Evolutionary conservation across 495 filamentous ascomycete genomes (phyloP), one percentile per base, ranked within the genome.

Genomic region (Bacidia gigantensis): DNA sequence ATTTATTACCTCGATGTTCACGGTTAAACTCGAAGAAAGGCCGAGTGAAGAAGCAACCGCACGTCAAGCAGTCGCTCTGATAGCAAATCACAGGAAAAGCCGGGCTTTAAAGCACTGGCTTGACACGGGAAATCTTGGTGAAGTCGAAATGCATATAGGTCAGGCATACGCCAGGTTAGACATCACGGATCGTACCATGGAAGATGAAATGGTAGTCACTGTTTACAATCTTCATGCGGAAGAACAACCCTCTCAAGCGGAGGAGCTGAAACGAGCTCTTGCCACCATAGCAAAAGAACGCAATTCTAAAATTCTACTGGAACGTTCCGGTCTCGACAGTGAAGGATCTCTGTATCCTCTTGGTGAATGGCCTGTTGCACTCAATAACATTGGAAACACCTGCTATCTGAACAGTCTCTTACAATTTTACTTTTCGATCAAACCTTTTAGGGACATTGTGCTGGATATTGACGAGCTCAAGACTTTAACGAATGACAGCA

Each of bases 391-490:
- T 55, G 88, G 90, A 40, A 96, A 96, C 57, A 99, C 92, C 0
- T 99, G 92, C 65, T 99, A 99, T 59, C 76, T 99, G 38, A 97
- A 97, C 68, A 97, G 92, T 64, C 74, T 99, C 26, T 68, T 99
- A 11, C 92, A 99, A 59, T 97, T 93, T 59, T 89, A 93, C 62
- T 96, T 92, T 62, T 88, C 89, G 0, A 76, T 99, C 39, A 82
- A 79, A 49, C 81, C 87, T 5, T 75, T 94, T 35, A 79, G 90
- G 25, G 75, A 94, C 14, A 76, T 97, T 62, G 80, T 94, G 3
- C 66, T 93, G 46, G 69, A 84, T 29, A 81, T 83, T 53, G 79
- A 93, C 29, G 65, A 76, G 26, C 75, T 79, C 50, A 77, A 79
- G 53, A 79, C 86, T 65, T 77, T 80, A 21, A 56, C 82, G 18